phyloP scores from a whole-genome alignment of 495 filamentous ascomycete species.

The Lasiosphaeriaceae sp. region DNA sequence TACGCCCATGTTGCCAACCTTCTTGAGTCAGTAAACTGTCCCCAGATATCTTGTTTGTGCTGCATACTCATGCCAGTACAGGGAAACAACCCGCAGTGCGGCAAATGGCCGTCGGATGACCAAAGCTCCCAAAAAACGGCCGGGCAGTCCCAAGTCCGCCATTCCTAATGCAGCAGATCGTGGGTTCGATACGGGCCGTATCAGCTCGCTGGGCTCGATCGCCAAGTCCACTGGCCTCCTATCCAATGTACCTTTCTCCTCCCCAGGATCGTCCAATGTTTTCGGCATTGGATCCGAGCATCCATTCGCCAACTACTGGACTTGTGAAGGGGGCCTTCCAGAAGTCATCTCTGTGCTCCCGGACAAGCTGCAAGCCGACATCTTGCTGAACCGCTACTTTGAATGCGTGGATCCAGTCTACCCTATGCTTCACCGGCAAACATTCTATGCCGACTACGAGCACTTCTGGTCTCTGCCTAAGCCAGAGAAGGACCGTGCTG shows the following conservation, averaged over 20 bases:
- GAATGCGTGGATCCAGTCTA: constrained; percentile 72
- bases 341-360: constrained; percentile 69
- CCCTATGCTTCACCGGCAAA: constrained; percentile 63
- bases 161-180: constrained; percentile 47
- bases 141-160: constrained; percentile 19
- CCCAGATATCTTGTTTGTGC: not conserved
- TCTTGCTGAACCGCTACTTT: constrained; percentile 64
- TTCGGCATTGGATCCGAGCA: constrained; percentile 66
- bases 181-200: constrained; percentile 33
- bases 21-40: constrained; percentile 53
- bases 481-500: constrained; percentile 46
- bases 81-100: constrained; percentile 46
- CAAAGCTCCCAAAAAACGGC: constrained; percentile 50
- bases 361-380: constrained; percentile 66
- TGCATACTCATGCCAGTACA: constrained; percentile 15
- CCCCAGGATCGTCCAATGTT: constrained; percentile 59
- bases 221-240: constrained; percentile 56
- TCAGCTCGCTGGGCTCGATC: constrained; percentile 37
- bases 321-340: constrained; percentile 62
- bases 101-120: constrained; percentile 54
- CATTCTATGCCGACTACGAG: constrained; percentile 67
- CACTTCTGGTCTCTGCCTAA: constrained; percentile 59
- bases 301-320: constrained; percentile 75
- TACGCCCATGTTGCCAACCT: constrained; percentile 67
- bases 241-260: constrained; percentile 63